These are phyloP conservation scores for Acanthamoeba quina DNA, from an alignment of 208 protist genomes.

Conservation along the genomic window DNA sequence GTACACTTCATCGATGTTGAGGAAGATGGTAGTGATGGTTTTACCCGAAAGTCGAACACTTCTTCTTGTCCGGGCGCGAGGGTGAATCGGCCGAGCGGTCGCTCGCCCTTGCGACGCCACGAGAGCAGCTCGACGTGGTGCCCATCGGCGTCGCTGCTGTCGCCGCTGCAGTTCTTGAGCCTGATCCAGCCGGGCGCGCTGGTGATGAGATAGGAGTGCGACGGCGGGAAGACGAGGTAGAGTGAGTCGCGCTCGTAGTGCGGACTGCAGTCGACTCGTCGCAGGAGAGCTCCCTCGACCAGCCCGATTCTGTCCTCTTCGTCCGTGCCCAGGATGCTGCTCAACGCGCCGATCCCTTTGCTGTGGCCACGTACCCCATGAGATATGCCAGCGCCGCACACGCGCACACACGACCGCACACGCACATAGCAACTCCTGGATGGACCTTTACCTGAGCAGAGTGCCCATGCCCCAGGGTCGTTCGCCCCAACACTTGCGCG, in stretches of 20 bases:
- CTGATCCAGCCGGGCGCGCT: conserved; percentile 28
- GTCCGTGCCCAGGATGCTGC: conserved; percentile 23
- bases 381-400: too few relatives aligned
- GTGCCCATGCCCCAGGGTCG: conserved; percentile 39
- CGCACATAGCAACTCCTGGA: neutral
- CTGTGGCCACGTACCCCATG: neutral
- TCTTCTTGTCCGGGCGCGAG: conserved; percentile 30
- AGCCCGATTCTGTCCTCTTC: conserved; percentile 9
- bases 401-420: too few relatives aligned
- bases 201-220: conserved; percentile 72
- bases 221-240: conserved; percentile 71
- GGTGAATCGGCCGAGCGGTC: neutral
- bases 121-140: neutral
- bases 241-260: conserved; percentile 25
- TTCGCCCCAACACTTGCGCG: neutral
- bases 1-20: too few relatives aligned
- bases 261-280: neutral
- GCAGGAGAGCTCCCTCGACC: conserved; percentile 3
- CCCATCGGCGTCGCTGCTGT: neutral
- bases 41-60: conserved; percentile 65
- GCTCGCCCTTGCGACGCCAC: conserved; percentile 2
- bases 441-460: neutral
- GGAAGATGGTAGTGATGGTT: neutral
- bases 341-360: conserved; percentile 2
- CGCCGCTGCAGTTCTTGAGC: neutral